These are phyloP conservation scores for Termitomyces sp. DNA, from an alignment of 768 basidiomycete genomes.

Conservation along the genomic window DNA sequence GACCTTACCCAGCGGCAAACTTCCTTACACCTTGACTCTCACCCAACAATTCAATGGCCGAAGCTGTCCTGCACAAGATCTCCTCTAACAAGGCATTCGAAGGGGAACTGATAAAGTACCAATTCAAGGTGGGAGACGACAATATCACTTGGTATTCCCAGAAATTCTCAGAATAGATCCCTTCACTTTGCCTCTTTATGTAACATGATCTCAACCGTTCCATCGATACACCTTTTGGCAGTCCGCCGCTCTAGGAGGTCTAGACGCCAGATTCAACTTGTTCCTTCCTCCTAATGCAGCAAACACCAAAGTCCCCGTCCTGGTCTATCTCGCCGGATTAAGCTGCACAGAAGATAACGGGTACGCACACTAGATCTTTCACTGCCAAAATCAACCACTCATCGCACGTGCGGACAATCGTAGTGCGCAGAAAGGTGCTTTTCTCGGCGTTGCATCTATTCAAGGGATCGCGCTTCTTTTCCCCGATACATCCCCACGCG, in stretches of 20 bases:
- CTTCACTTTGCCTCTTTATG: background rate
- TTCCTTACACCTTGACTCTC: background rate
- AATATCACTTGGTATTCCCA: background rate
- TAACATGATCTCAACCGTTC: background rate
- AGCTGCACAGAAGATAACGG: slow-evolving; percentile 94
- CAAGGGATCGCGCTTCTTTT: slow-evolving; percentile 90
- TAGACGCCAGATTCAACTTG: slow-evolving; percentile 78
- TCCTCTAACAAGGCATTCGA: slow-evolving; percentile 76
- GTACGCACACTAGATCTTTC: slow-evolving; percentile 30
- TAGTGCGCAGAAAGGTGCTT: slow-evolving; percentile 91
- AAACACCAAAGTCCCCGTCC: slow-evolving; percentile 48
- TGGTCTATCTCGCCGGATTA: slow-evolving; percentile 86
- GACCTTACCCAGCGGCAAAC: background rate
- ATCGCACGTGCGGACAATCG: background rate
- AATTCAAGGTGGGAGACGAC: slow-evolving; percentile 52
- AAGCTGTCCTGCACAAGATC: slow-evolving; percentile 47
- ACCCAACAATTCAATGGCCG: slow-evolving; percentile 7
- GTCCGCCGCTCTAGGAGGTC: slow-evolving; percentile 68
- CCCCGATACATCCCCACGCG: slow-evolving; percentile 94
- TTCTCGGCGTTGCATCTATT: slow-evolving; percentile 78
- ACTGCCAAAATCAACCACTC: background rate
- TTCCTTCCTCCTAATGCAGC: slow-evolving; percentile 68
- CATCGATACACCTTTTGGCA: slow-evolving; percentile 17
- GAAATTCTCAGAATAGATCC: background rate
- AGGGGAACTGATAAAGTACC: slow-evolving; percentile 83